phyloP scores from a whole-genome alignment of 2,329 filamentous ascomycete genomes.

The Rugonectria rugulosa region DNA sequence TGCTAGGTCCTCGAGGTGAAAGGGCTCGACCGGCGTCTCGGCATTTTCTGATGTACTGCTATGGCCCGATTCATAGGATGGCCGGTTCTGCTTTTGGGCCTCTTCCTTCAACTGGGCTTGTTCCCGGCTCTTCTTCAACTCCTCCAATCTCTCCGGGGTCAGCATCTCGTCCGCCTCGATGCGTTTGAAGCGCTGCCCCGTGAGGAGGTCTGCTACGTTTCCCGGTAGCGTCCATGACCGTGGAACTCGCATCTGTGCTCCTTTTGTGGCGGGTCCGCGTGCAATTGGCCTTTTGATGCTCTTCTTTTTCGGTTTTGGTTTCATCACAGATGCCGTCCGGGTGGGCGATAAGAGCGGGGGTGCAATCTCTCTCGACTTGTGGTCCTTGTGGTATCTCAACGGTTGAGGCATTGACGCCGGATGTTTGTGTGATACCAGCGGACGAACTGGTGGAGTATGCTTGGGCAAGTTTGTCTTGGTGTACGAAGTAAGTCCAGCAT shows the following conservation, averaged over 20 bases:
- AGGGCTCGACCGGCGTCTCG: slow-evolving; percentile 55
- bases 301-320: slow-evolving; percentile 53
- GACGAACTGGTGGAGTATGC: slow-evolving; percentile 24
- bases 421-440: slow-evolving; percentile 29
- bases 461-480: slow-evolving; percentile 19
- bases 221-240: slow-evolving; percentile 61
- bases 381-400: slow-evolving; percentile 25
- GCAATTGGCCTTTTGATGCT: slow-evolving; percentile 8
- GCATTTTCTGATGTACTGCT: slow-evolving; percentile 36
- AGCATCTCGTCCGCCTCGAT: slow-evolving; percentile 68
- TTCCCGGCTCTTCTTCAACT: slow-evolving; percentile 49
- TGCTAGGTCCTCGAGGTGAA: slow-evolving; percentile 58
- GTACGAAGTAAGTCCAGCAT: slow-evolving; percentile 39
- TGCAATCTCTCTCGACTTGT: slow-evolving; percentile 17
- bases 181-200: slow-evolving; percentile 60
- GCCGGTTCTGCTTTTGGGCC: slow-evolving; percentile 21
- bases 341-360: slow-evolving; percentile 26
- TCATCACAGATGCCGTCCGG: slow-evolving; percentile 47
- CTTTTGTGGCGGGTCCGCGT: slow-evolving; percentile 21
- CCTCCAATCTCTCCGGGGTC: slow-evolving; percentile 59
- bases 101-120: slow-evolving; percentile 34
- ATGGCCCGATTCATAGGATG: slow-evolving; percentile 35
- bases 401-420: slow-evolving; percentile 36
- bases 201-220: slow-evolving; percentile 65
- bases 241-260: slow-evolving; percentile 37